Percentiles rank a stretch among this genome's conserved stretches.
These are phyloP conservation scores for Phaeotremella skinneri DNA, from an alignment of 768 basidiomycete species.

Conservation along the genomic window DNA sequence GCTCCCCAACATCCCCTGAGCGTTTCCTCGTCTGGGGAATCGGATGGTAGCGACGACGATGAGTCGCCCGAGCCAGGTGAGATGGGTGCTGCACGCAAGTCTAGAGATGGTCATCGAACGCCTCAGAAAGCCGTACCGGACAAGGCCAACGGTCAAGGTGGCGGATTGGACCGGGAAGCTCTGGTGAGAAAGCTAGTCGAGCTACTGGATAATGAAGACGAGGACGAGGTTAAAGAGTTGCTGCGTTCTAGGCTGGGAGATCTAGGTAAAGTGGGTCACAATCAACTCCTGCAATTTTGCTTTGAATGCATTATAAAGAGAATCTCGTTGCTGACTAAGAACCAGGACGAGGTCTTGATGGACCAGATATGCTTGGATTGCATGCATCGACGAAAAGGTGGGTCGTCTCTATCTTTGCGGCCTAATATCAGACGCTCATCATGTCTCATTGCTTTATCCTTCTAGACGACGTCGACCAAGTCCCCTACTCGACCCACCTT, in stretches of 20 bases:
- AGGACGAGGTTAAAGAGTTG: constrained; percentile 76
- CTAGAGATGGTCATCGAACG: constrained; percentile 7
- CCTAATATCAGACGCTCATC: too few relatives aligned
- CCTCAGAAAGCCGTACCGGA: constrained; percentile 15
- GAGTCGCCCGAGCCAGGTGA: constrained; percentile 2
- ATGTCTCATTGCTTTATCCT: constrained; percentile 59
- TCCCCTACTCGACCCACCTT: constrained; percentile 62
- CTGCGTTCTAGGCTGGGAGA: constrained; percentile 67
- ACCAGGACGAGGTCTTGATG: constrained; percentile 51
- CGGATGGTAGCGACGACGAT: constrained; percentile 38
- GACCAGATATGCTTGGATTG: constrained; percentile 88
- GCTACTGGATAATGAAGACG: constrained; percentile 74
- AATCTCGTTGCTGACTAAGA: constrained; percentile 10
- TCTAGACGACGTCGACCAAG: constrained; percentile 44
- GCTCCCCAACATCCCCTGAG: constrained; percentile 44
- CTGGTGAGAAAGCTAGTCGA: constrained; percentile 70
- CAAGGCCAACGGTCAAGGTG: constrained; percentile 5
- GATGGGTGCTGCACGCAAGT: neutral
- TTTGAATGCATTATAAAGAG: neutral
- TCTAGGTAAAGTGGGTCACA: constrained; percentile 54
- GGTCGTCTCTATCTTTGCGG: constrained; percentile 75
- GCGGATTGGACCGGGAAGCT: constrained; percentile 56
- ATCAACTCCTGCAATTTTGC: too few relatives aligned
- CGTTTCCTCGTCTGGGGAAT: constrained; percentile 45
- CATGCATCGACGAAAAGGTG: constrained; percentile 93